phyloP scores from a whole-genome alignment of 352 stramenopile species.

The Ophiocytium majus region DNA sequence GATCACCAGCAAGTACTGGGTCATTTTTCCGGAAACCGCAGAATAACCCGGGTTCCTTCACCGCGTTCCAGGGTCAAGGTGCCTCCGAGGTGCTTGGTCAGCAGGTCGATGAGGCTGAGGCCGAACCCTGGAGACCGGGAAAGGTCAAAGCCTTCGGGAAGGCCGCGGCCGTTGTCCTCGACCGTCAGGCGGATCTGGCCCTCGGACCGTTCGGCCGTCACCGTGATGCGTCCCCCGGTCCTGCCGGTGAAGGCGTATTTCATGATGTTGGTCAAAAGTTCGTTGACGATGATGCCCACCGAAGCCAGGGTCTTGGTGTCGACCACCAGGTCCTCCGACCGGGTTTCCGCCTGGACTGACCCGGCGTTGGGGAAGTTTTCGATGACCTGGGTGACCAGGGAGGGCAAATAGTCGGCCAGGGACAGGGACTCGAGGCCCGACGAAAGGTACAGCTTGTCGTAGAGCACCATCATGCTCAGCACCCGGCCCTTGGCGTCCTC shows the following conservation, averaged over 20 bases:
- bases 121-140: too few species aligned
- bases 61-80: too few species aligned
- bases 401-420: neutral
- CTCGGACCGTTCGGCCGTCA: neutral
- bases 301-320: neutral
- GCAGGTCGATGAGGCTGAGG: too few species aligned
- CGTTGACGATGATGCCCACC: slow-evolving; percentile 1
- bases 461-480: neutral
- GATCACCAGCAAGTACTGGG: too few species aligned
- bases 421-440: neutral
- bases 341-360: neutral
- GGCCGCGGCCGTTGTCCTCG: neutral
- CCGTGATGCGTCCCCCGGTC: neutral
- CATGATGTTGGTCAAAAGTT: neutral
- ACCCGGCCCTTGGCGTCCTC: neutral
- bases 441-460: neutral
- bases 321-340: neutral
- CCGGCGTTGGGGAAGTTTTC: too few species aligned
- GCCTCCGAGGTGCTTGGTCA: too few species aligned
- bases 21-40: too few species aligned
- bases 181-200: neutral
- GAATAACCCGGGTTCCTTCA: too few species aligned
- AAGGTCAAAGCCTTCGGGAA: too few species aligned
- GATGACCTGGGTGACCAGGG: neutral
- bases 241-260: neutral